Evolutionary conservation across 2,329 filamentous ascomycete genomes (phyloP), one percentile per base, ranked within the genome.

Genomic region (Apiospora koreana): DNA sequence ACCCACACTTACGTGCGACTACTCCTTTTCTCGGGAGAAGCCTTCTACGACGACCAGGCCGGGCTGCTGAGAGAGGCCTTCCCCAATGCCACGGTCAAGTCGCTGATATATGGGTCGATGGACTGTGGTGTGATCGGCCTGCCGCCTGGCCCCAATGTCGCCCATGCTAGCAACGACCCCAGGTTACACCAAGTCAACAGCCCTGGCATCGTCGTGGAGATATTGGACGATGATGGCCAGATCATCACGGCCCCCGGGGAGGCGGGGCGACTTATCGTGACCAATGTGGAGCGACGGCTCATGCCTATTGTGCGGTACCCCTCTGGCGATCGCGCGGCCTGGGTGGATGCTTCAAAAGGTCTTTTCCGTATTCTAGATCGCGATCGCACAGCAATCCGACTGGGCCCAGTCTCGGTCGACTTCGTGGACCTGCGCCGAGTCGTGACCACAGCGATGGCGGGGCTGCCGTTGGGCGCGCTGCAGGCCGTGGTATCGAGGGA

Each of bases 271-370:
- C 50, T 58, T 16, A 21, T 58, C 50, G 50, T 58, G 5, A 58
- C 50, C 50, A 58, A 58, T 18, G 16, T 58, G 28, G 50, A 58
- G 28, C 50, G 50, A 10, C 28, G 50, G 16, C 50, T 58, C 14
- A 58, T 58, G 50, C 50, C 50, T 28, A 58, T 58, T 25, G 50
- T 58, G 28, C 50, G 50, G 16, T 58, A 58, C 50, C 50, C 50
- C 28, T 35, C 50, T 35, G 50, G 50, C 28, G 50, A 58, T 35
- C 50, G 50, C 16, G 50, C 50, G 1, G 7, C 16, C 16, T 58
- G 50, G 50, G 50, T 58, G 16, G 50, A 58, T 18, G 18, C 7
- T 7, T 3, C 50, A 6, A 7, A 18, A 18, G 50, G 28, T 2
- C 50, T 58, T 7, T 58, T 58, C 8, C 50, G 50, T 8, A 21